Percentiles rank a stretch among this genome's conserved stretches.
Conservation (phyloP, 768 basidiomycete genomes). For the Suillus discolor region DNA sequence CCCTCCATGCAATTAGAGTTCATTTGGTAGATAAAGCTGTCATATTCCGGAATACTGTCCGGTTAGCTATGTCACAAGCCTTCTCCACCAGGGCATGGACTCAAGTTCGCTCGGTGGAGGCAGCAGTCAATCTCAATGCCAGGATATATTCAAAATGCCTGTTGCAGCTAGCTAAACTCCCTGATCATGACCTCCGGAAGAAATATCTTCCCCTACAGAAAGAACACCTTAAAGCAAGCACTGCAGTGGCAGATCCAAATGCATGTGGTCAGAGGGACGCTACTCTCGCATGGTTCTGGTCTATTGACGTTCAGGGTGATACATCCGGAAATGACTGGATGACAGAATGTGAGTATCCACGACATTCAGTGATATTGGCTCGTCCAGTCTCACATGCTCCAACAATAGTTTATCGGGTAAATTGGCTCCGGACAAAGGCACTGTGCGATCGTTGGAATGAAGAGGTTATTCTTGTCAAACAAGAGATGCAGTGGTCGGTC, state of each 20-base stretch:
- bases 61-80: too few relatives aligned
- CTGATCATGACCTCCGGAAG: not conserved
- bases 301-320: conserved; percentile 6
- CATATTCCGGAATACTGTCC: too few relatives aligned
- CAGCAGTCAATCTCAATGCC: too few relatives aligned
- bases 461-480: conserved; percentile 2
- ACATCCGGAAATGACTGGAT: conserved; percentile 9
- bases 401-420: conserved; percentile 3
- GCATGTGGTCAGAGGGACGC: not conserved
- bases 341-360: conserved; percentile 8
- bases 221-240: conserved; percentile 3
- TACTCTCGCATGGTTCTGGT: conserved; percentile 13
- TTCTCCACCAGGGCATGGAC: too few relatives aligned
- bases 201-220: conserved; percentile 3
- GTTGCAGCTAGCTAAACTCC: too few relatives aligned
- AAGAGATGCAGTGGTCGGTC: not conserved
- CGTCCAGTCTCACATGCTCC: not conserved
- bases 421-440: conserved; percentile 14
- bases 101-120: too few relatives aligned
- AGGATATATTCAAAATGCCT: too few relatives aligned
- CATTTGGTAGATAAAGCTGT: too few relatives aligned
- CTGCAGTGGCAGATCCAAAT: conserved; percentile 6
- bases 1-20: too few relatives aligned
- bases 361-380: not conserved
- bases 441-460: conserved; percentile 5